phyloP scores from a whole-genome alignment of 2,329 filamentous ascomycete species.

The Proliferodiscus dingleyae region DNA sequence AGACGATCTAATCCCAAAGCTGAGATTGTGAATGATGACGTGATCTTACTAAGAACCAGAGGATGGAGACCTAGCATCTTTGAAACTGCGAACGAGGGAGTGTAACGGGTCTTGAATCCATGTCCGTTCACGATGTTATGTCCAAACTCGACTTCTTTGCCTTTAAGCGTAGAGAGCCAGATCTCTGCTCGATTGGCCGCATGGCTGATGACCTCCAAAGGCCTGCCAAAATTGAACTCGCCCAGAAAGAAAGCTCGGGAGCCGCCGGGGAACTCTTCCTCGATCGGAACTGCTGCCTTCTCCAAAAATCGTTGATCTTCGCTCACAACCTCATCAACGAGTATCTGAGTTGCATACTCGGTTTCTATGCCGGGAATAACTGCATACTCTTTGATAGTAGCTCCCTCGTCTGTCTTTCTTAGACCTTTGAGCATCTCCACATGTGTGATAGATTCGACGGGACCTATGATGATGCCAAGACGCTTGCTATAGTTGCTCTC shows the following conservation, averaged over 20 bases:
- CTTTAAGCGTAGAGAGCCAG: constrained; percentile 66
- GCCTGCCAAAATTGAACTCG: constrained; percentile 86
- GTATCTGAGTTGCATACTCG: constrained; percentile 83
- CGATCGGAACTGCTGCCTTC: constrained; percentile 77
- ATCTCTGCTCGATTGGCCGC: constrained; percentile 71
- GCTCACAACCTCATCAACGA: constrained; percentile 86
- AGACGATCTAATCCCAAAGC: constrained; percentile 71
- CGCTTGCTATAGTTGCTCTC: constrained; percentile 88
- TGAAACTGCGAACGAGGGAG: constrained; percentile 84
- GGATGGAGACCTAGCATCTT: constrained; percentile 77
- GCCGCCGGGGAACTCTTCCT: constrained; percentile 82
- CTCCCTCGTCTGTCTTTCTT: constrained; percentile 83
- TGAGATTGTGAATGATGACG: constrained; percentile 83
- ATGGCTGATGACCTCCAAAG: constrained; percentile 76
- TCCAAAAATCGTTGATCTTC: constrained; percentile 93
- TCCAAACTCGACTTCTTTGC: constrained; percentile 76
- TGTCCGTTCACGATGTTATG: constrained; percentile 66
- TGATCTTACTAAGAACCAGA: constrained; percentile 89
- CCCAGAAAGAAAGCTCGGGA: constrained; percentile 90
- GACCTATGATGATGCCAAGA: constrained; percentile 79
- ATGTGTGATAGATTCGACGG: constrained; percentile 83
- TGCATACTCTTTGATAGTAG: constrained; percentile 88
- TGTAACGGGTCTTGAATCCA: constrained; percentile 69
- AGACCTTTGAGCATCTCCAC: constrained; percentile 93
- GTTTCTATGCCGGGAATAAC: constrained; percentile 79